A percentile compares a stretch with the other conserved stretches of the same genome.
phyloP scores from a whole-genome alignment of 2,329 filamentous ascomycete genomes.

The Chaetomium strumarium region DNA sequence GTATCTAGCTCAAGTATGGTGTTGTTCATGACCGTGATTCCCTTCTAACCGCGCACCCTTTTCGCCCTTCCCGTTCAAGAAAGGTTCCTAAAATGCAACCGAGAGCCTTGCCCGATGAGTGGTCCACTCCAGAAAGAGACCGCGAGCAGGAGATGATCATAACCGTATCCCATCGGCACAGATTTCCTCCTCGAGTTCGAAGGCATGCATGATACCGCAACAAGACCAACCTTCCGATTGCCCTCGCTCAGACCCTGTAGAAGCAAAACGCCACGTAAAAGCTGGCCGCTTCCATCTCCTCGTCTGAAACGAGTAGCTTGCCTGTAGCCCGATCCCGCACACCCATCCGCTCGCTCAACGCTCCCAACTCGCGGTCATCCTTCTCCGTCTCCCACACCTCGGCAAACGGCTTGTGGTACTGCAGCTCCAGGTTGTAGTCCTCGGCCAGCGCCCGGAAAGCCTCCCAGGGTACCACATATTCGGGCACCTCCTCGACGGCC shows the following conservation, averaged over 20 bases:
- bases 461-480: constrained; percentile 98
- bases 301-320: constrained; percentile 64
- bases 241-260: constrained; percentile 64
- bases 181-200: no score
- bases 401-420: constrained; percentile 85
- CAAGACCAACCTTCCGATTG: not conserved
- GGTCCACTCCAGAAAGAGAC: no score
- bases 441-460: constrained; percentile 92
- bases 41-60: no score
- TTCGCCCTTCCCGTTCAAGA: no score
- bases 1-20: no score
- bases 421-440: constrained; percentile 91
- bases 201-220: not conserved
- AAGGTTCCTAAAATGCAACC: no score
- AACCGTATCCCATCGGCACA: no score
- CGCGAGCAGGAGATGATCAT: no score
- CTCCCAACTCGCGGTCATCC: constrained; percentile 72
- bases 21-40: no score
- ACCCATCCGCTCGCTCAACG: constrained; percentile 91
- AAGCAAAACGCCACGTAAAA: constrained; percentile 97
- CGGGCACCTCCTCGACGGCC: constrained; percentile 90
- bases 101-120: no score
- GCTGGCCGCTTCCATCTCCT: constrained; percentile 87
- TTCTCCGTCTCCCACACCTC: constrained; percentile 93
- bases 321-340: constrained; percentile 68